Base-by-base conservation (phyloP, 352 stramenopile genomes). In the Thalassiosira hispida region DNA sequence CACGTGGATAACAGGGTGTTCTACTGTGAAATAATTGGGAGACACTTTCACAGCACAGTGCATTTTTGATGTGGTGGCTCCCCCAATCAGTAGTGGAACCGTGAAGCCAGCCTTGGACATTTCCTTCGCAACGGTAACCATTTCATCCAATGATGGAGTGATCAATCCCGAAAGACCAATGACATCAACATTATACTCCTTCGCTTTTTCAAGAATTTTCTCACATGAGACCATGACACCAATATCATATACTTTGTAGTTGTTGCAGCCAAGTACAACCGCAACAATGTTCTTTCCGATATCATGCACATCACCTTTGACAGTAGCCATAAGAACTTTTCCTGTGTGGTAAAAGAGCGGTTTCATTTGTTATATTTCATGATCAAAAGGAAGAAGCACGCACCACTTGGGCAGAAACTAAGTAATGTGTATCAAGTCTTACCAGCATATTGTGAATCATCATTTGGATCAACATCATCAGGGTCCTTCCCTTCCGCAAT, bases 261-360 rank as follows among this genome's bases (percentile, higher is more conserved):
- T 99, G 90, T 99, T 99, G 88, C 97, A 99, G 29, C 96, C 96
- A 20, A 99, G 89, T 53, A 99, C 96, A 62, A 99, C 96, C 47
- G 95, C 94, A 40, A 98, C 96, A 92, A 99, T 99, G 89, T 99
- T 99, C 84, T 99, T 99, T 65, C 97, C 97, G 78, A 99, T 99
- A 79, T 99, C 97, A 86, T 99, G 97, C 20, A 99, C 97, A 83
- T 99, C 97, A 65, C 97, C 97, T 83, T 98, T 98, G 1, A 99
- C 97, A 11, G 97, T 99, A n/a, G 97, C 97, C 84, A 99, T 97
- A 4, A 99, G 84, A 40, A 99, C 95, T 79, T 97, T 98, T 29
- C 94, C 95, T 78, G 63, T 23, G 42, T 12, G 23, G 29, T 23
- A 18, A 51, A 55, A 65, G 33, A 0, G 40, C 49, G 8, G 22